Conservation (phyloP, 106 monocot genomes). For the Acorus gramineus region DNA sequence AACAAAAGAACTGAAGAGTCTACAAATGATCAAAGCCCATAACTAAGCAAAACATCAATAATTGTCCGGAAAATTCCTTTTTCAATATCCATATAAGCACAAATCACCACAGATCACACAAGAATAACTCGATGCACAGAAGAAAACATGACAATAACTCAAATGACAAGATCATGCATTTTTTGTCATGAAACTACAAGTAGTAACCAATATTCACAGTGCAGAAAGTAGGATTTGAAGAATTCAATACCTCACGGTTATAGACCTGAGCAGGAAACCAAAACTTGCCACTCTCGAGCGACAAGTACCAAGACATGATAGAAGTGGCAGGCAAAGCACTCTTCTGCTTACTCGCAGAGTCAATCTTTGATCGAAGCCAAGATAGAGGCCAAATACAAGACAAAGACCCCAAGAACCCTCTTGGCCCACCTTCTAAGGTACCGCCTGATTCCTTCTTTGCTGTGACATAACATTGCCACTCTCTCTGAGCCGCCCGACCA, state of each 20-base stretch:
- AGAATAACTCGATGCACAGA: no score
- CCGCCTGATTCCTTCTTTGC: conserved; percentile 5
- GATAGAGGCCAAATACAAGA: conserved; percentile 39
- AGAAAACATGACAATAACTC: no score
- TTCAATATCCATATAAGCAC: no score
- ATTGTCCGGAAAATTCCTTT: no score
- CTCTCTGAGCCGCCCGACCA: conserved; percentile 24
- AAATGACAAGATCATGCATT: no score
- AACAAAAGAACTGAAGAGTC: no score
- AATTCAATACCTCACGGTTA: conserved; percentile 70
- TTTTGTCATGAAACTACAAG: no score
- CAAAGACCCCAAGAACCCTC: conserved; percentile 22
- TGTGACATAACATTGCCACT: conserved; percentile 39
- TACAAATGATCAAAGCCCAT: no score
- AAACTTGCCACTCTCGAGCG: conserved; percentile 67
- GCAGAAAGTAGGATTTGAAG: no score
- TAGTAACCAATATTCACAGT: no score
- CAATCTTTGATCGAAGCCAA: conserved; percentile 38
- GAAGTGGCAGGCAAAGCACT: conserved; percentile 23
- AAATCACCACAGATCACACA: no score
- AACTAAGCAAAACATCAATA: no score
- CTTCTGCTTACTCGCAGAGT: background rate
- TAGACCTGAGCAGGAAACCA: conserved; percentile 89
- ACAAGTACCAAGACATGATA: conserved; percentile 53
- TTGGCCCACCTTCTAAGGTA: background rate